Base-by-base conservation (phyloP, 352 stramenopile genomes). In the Phytophthora agathidicida region DNA sequence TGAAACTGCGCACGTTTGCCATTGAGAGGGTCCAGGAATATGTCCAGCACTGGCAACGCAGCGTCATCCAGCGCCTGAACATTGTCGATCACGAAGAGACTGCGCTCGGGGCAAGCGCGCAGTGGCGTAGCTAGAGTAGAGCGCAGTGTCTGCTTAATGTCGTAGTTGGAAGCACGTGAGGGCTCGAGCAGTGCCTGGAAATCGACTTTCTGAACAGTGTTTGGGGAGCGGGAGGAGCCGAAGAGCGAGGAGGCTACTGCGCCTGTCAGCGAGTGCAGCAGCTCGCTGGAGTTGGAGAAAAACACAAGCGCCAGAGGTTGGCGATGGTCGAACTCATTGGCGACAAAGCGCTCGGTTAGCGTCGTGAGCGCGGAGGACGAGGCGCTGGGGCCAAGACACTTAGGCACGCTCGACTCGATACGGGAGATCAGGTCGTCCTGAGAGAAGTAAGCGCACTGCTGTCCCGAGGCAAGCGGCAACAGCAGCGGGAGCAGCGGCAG, bases 1-100 rank as follows among this genome's bases (percentile, higher is more conserved):
- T 91, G 77, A 35, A 89, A 82, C 31, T 81, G 76, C 11, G 73
- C 81, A 33, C 81, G 79, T 13, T 71, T 72, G 64, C 81, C 81
- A 45, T 91, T 91, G 19, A 91, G 60, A 30, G 81, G 81, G 36
- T 91, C 81, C 19, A 91, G 45, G 32, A 91, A 89, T 27, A 86
- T 67, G 55, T 91, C 81, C 9, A 91, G 63, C 36, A 87, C 69
- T 1, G 81, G 77, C 17, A 91, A 61, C 45, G 71, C 58, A 3
- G 55, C 68, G 36, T 73, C 73, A 44, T 81, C 69, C 42, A 85
- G 52, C 35, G 50, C 41, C 32, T 87, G 74, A 4, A 86, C 58
- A 36, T 85, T 80, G 16, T 76, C 62, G 19, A 91, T 33, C 19
- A 91, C 44, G 23, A 88, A 75, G 13, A 91, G 46, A 20, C 50